These are phyloP conservation scores for Oxytropis ochrocephala DNA, from an alignment of 306 rosid species.

Conservation along the genomic window DNA sequence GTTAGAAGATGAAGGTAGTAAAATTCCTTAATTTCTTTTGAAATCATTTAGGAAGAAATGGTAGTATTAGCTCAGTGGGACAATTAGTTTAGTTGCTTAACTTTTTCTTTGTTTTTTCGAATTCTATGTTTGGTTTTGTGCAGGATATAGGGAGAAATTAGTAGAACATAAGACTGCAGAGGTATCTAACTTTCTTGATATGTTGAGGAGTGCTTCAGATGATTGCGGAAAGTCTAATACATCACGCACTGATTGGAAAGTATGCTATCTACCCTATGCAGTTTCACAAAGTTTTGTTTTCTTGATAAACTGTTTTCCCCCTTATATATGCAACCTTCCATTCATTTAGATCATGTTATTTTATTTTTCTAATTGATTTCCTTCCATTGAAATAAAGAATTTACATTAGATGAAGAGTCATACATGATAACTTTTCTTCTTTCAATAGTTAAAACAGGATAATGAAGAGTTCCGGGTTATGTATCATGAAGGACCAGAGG, in stretches of 20 bases:
- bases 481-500: constrained; percentile 85
- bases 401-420: neutral
- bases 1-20: constrained; percentile 48
- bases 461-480: constrained; percentile 86
- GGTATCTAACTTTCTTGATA: constrained; percentile 66
- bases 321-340: neutral
- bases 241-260: constrained; percentile 74
- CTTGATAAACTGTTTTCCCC: neutral
- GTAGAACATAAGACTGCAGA: constrained; percentile 55
- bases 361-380: neutral
- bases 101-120: neutral
- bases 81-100: neutral
- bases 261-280: constrained; percentile 30
- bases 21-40: constrained; percentile 3
- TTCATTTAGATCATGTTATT: neutral
- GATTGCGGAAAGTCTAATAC: constrained; percentile 26
- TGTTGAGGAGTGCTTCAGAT: constrained; percentile 74
- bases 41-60: neutral
- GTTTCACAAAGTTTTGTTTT: neutral
- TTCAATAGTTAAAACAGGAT: constrained; percentile 82
- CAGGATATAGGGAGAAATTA: constrained; percentile 43
- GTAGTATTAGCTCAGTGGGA: neutral
- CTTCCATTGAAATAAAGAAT: neutral
- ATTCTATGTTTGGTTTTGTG: constrained; percentile 7
- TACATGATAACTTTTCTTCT: constrained; percentile 14